Conservation (phyloP, 108 stramenopile species). For the Cyclotella sp. region DNA sequence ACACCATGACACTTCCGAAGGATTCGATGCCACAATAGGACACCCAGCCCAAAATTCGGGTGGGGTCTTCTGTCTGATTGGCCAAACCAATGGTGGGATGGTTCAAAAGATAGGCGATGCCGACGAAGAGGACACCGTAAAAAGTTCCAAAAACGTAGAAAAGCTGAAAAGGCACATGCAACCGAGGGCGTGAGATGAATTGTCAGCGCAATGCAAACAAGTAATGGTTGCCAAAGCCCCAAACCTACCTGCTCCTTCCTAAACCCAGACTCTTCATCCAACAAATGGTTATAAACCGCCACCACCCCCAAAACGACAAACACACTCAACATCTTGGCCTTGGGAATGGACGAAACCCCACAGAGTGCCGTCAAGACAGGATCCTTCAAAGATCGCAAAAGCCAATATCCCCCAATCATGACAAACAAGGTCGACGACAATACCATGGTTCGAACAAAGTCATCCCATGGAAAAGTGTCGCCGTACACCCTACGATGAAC, state of each 20-base stretch:
- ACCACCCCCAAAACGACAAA: constrained; percentile 93
- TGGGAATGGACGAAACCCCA: constrained; percentile 92
- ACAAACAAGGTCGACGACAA: constrained; percentile 95
- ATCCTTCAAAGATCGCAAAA: constrained; percentile 94
- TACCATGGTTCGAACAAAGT: constrained; percentile 88
- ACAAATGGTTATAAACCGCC: constrained; percentile 89
- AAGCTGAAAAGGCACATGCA: constrained; percentile 34
- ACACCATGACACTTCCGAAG: constrained; percentile 95
- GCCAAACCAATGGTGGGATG: constrained; percentile 87
- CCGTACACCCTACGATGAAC: constrained; percentile 87
- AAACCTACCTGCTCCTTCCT: constrained; percentile 78
- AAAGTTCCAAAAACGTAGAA: constrained; percentile 97
- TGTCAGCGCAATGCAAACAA: no score
- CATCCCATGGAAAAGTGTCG: constrained; percentile 80
- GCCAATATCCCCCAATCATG: constrained; percentile 98
- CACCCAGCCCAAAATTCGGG: constrained; percentile 91
- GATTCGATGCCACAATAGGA: constrained; percentile 96
- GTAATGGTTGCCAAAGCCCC: no score
- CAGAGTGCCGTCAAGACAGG: constrained; percentile 93
- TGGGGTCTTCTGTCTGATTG: constrained; percentile 80
- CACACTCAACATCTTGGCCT: constrained; percentile 94
- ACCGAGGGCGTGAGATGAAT: background rate
- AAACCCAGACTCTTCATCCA: constrained; percentile 74
- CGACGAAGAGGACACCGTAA: constrained; percentile 83
- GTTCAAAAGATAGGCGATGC: constrained; percentile 79